Conservation (phyloP, 2,329 filamentous ascomycete genomes). For the Pseudocercospora ulei region DNA sequence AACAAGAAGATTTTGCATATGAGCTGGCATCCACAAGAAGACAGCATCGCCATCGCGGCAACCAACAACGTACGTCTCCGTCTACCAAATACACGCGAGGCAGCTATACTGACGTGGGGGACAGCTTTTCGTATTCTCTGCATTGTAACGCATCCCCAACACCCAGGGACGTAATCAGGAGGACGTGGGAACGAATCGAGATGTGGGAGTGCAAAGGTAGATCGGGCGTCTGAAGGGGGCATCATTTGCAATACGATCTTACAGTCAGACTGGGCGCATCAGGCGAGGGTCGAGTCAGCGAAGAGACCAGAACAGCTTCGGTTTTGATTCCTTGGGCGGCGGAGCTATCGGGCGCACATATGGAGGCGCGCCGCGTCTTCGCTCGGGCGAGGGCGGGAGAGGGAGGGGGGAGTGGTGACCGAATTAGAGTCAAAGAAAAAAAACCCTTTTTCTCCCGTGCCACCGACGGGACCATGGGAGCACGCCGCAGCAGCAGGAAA, state of each 20-base stretch:
- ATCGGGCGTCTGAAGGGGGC: constrained; percentile 4
- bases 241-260: constrained; percentile 9
- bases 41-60: constrained; percentile 97
- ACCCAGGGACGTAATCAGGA: constrained; percentile 10
- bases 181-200: constrained; percentile 9
- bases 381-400: constrained; percentile 6
- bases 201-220: constrained; percentile 1
- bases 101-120: constrained; percentile 16
- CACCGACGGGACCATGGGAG: too few relatives aligned
- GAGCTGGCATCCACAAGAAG: constrained; percentile 99
- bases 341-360: constrained; percentile 1
- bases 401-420: background rate
- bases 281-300: background rate
- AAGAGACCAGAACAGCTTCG: constrained; percentile 7
- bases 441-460: background rate
- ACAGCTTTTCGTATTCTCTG: constrained; percentile 50
- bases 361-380: background rate
- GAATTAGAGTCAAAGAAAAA: constrained; percentile 8
- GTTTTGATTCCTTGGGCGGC: constrained; percentile 7
- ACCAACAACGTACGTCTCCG: constrained; percentile 82
- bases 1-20: constrained; percentile 99
- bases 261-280: constrained; percentile 11
- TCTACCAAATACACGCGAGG: background rate
- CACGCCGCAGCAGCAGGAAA: too few relatives aligned
- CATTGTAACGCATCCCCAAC: constrained; percentile 36